Conservation (phyloP, 164 flowering plant genomes). For the Cinnamomum micranthum region DNA sequence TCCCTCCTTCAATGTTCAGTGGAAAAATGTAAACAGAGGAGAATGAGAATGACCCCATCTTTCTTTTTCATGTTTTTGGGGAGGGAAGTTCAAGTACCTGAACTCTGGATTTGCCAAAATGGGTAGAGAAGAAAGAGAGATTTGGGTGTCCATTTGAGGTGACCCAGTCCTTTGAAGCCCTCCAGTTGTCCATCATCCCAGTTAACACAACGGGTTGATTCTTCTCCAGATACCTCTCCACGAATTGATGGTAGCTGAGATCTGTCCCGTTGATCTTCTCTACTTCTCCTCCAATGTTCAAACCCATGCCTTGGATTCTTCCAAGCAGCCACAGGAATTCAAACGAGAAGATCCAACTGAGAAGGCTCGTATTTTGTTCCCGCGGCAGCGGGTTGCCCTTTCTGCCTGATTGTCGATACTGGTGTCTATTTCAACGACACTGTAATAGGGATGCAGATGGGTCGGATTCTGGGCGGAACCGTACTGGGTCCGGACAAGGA, state of each 20-base stretch:
- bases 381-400: too few species aligned
- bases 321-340: background rate
- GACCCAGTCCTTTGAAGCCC: constrained; percentile 85
- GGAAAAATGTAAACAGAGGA: background rate
- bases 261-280: constrained; percentile 69
- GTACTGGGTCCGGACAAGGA: too few species aligned
- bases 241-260: constrained; percentile 65
- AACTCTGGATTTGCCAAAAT: constrained; percentile 71
- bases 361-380: too few species aligned
- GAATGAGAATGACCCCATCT: background rate
- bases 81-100: constrained; percentile 55
- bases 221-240: constrained; percentile 43
- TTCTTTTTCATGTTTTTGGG: background rate
- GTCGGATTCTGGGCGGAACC: too few species aligned
- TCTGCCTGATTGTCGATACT: too few species aligned
- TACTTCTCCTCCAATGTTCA: constrained; percentile 55
- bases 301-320: constrained; percentile 38
- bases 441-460: too few species aligned
- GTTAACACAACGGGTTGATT: constrained; percentile 80
- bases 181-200: constrained; percentile 81
- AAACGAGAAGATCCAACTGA: too few species aligned
- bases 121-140: constrained; percentile 62
- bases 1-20: too few species aligned
- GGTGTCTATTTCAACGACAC: too few species aligned
- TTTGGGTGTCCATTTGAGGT: constrained; percentile 53